Evolutionary conservation across 805 yeast genomes (phyloP).

Genomic region (Kuraishia capsulata): DNA sequence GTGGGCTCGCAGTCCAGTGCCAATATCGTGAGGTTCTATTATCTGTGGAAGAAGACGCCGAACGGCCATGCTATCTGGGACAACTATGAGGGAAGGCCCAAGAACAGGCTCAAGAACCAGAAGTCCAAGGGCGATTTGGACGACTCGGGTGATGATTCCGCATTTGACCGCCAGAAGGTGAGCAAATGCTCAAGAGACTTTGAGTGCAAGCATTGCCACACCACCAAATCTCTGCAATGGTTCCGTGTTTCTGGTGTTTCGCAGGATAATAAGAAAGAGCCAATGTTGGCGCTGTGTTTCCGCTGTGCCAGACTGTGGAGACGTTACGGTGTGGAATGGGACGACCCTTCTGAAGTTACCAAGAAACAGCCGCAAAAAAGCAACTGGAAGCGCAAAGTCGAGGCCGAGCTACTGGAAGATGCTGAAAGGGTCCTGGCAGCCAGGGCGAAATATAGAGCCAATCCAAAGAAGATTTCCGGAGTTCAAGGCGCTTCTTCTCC

Average conservation of each 20-base stretch:
- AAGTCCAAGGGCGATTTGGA: slow-evolving; percentile 25
- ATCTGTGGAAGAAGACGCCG: slow-evolving; percentile 84
- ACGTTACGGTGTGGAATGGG: slow-evolving; percentile 83
- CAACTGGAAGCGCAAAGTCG: slow-evolving; percentile 54
- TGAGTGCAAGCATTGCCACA: slow-evolving; percentile 65
- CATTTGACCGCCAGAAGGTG: slow-evolving; percentile 51
- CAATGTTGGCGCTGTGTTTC: slow-evolving; percentile 57
- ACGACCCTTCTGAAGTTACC: slow-evolving; percentile 59
- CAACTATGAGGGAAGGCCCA: slow-evolving; percentile 59
- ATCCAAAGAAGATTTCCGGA: slow-evolving; percentile 10
- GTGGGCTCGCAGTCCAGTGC: slow-evolving; percentile 70
- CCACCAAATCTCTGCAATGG: slow-evolving; percentile 54
- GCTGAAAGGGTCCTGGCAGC: slow-evolving; percentile 43
- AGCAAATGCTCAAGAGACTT: slow-evolving; percentile 29
- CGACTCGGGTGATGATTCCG: slow-evolving; percentile 62
- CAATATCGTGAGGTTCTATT: slow-evolving; percentile 80
- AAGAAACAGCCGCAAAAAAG: slow-evolving; percentile 33
- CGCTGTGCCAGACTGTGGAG: slow-evolving; percentile 92
- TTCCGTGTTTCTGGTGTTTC: slow-evolving; percentile 58
- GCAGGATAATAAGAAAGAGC: slow-evolving; percentile 24
- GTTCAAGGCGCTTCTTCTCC: neutral
- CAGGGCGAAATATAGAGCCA: slow-evolving; percentile 25
- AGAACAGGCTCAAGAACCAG: slow-evolving; percentile 40
- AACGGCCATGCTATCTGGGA: slow-evolving; percentile 79
- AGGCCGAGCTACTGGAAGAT: slow-evolving; percentile 59